Conservation (phyloP, 352 stramenopile species). For the Pythium dissotocum region DNA sequence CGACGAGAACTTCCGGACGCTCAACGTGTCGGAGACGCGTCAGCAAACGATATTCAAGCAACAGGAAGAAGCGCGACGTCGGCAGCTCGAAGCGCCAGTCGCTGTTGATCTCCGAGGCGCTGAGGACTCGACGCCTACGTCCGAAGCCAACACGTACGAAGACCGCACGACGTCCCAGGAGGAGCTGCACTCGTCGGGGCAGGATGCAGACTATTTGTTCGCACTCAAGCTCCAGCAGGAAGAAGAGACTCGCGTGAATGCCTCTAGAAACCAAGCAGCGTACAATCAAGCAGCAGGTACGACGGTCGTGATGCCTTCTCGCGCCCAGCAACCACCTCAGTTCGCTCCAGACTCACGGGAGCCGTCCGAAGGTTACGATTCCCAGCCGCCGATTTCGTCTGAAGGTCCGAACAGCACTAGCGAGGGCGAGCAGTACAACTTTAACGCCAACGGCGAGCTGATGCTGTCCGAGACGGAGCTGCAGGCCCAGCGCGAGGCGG, state of each 20-base stretch:
- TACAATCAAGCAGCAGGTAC: neutral
- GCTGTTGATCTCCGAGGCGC: neutral
- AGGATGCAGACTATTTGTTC: conserved; percentile 70
- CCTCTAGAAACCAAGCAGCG: neutral
- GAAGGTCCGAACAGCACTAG: conserved; percentile 28
- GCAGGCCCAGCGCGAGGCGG: conserved; percentile 58
- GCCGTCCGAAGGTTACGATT: conserved; percentile 22
- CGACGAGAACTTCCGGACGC: conserved; percentile 59
- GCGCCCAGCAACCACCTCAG: conserved; percentile 5
- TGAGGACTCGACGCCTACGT: conserved; percentile 13
- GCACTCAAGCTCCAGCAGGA: conserved; percentile 77
- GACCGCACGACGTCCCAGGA: conserved; percentile 24
- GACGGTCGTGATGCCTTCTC: neutral
- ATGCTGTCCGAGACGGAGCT: conserved; percentile 64
- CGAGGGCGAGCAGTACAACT: conserved; percentile 42
- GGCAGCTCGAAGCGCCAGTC: conserved; percentile 18
- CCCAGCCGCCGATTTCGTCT: conserved; percentile 18
- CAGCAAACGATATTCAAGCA: conserved; percentile 70
- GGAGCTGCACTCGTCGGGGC: conserved; percentile 13
- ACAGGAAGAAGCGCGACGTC: conserved; percentile 46
- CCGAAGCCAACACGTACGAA: conserved; percentile 19
- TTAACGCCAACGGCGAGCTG: conserved; percentile 56
- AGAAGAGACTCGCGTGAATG: conserved; percentile 49
- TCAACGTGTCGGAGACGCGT: conserved; percentile 65
- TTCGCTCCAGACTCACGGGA: conserved; percentile 4